A percentile compares a stretch with the other conserved stretches of the same genome.
phyloP scores from a whole-genome alignment of 2,329 filamentous ascomycete genomes.

The Fusarium piperis region DNA sequence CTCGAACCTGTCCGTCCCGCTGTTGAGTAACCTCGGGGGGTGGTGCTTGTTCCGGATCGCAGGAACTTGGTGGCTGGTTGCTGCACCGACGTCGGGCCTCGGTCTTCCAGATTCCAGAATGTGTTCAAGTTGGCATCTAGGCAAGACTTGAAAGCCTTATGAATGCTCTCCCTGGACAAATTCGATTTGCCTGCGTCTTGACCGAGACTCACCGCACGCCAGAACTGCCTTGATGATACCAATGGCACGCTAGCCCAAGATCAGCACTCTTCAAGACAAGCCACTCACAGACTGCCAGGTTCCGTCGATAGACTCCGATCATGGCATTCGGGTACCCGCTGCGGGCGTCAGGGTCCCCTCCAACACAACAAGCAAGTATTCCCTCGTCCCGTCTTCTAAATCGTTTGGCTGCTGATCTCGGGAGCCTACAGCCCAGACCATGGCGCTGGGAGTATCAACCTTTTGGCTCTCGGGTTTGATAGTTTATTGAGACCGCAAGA shows the following conservation, averaged over 20 bases:
- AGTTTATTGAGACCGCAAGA: conserved; percentile 9
- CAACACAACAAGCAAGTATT: conserved; percentile 21
- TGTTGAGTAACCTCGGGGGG: neutral
- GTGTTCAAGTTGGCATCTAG: neutral
- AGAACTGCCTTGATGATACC: neutral
- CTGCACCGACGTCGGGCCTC: neutral
- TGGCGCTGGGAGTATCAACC: conserved; percentile 18
- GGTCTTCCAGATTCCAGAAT: neutral
- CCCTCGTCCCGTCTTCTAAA: conserved; percentile 30
- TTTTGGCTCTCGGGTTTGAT: conserved; percentile 2
- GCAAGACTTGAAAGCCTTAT: neutral
- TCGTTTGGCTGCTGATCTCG: conserved; percentile 38
- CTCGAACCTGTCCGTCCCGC: neutral
- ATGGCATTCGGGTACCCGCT: conserved; percentile 28
- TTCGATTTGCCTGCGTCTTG: neutral
- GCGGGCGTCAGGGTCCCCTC: conserved; percentile 34
- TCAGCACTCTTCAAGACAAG: conserved; percentile 24
- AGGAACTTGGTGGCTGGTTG: neutral
- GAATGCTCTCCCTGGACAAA: neutral
- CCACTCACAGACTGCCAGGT: conserved; percentile 14
- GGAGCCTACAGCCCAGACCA: conserved; percentile 34
- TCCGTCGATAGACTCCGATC: conserved; percentile 11
- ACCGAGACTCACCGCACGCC: neutral
- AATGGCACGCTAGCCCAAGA: neutral
- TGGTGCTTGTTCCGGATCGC: neutral